Base-by-base conservation (phyloP, 495 filamentous ascomycete genomes). In the Hypoxylon cercidicola region DNA sequence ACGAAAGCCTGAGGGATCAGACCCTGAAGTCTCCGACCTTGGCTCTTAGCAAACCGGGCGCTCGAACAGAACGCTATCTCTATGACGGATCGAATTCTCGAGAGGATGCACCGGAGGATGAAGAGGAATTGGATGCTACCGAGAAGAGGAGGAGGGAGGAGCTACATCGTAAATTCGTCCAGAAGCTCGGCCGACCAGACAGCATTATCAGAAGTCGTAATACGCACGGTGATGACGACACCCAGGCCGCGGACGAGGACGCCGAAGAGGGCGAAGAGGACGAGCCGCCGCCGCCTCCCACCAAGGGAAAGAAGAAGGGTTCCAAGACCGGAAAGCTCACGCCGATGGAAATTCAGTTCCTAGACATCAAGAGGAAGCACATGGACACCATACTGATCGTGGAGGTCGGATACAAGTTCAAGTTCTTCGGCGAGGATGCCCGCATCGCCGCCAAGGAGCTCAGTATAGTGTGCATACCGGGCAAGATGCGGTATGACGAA, bases 381-480 rank as follows among this genome's bases (percentile, higher is more conserved):
- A 88, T 93, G 81, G 93, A 97, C 68, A 94, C 93, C 0, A 57
- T 98, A 8, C 76, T 99, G 37, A 87, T 97, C 2, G 86, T 97
- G 16, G 93, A 99, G 70, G 95, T 99, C 4, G 95, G 95, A 23
- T 99, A 99, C 74, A 99, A 99, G 74, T 99, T 95, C 79, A 86
- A 89, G 40, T 97, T 99, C 80, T 97, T 96, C 69, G 95, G 96
- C n/a, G 94, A 97, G 70, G 95, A 99, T 80, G 95, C 95, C 5
- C 85, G 93, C 55, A 84, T 87, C 55, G 96, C 95, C 13, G 90
- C 93, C 5, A 97, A 95, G 72, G 93, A 94, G 72, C 79, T 99
- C 58, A 90, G 90, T 57, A 98, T 99, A 68, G 91, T 98, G 34
- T 99, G 95, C 70, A 97, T 98, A 66, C 95, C 95, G 0, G 95